Evolutionary conservation across 163 green algal genomes (phyloP), one percentile per base, ranked within the genome.

Genomic region (Chlorella variabilis): DNA sequence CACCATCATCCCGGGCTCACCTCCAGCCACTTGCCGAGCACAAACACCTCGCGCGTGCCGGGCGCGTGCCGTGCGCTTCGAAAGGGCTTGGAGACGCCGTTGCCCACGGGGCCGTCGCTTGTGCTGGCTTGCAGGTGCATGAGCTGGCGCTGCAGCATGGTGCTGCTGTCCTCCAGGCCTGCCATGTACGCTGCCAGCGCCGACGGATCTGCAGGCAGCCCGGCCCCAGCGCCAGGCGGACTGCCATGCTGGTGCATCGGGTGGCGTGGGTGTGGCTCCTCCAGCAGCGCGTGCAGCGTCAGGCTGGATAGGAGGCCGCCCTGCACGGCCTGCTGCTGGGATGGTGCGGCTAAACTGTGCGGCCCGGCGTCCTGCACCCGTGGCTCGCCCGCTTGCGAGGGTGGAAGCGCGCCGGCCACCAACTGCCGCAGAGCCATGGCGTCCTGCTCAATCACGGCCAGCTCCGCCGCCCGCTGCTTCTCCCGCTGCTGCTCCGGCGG

Each of bases 1-100:
- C n/a, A n/a, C n/a, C n/a, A n/a, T n/a, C n/a, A n/a, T n/a, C n/a
- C n/a, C n/a, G n/a, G n/a, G n/a, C n/a, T n/a, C 39, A 80, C 75
- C 75, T 81, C 75, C 29, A 81, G 75, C 75, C 75, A 81, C 41
- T 81, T 81, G 75, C 59, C 62, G 2, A 81, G 59, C 29, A 81
- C 75, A 63, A 81, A 81, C 59, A 81, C 59, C 59, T 81, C 58
- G 18, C 75, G 75, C 29, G 58, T 31, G 20, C 75, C 59, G 0
- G 75, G 41, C 25, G 9, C 15, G 41, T 71, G 39, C 9, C 75
- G 75, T 17, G 73, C 56, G 73, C 54, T 80, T 54, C 73, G 73
- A 20, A 80, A 31, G 34, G 73, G 54, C 38, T 23, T 17, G 5
- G 73, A 36, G 9, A 36, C 29, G 15, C 15, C n/a, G n/a, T 13